Evolutionary conservation across 2,329 filamentous ascomycete species (phyloP).

Genomic region (Lachnellula subtilissima): DNA sequence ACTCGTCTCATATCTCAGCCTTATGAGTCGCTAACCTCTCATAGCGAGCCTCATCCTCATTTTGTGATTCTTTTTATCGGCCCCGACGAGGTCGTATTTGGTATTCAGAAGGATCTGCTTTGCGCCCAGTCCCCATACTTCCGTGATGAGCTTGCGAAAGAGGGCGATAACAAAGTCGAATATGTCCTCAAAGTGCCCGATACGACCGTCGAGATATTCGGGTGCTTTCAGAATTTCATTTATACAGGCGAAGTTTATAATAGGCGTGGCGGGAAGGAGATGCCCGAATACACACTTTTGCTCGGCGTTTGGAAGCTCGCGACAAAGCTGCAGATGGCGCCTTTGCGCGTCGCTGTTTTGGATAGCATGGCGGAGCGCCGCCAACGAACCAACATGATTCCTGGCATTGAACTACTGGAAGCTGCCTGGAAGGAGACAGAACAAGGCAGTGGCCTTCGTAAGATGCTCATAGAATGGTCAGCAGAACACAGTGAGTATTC

Average conservation of each 20-base stretch:
- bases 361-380: constrained; percentile 54
- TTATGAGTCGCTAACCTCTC: not conserved
- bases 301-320: constrained; percentile 29
- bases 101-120: constrained; percentile 29
- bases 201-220: constrained; percentile 23
- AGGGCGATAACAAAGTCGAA: constrained; percentile 18
- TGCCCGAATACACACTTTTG: constrained; percentile 25
- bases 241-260: constrained; percentile 29
- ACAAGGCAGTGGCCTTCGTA: constrained; percentile 54
- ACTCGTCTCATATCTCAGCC: not conserved
- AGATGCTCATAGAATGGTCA: constrained; percentile 56
- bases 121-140: constrained; percentile 28
- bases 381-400: constrained; percentile 49
- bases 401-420: constrained; percentile 53
- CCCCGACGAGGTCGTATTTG: constrained; percentile 26
- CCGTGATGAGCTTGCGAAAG: constrained; percentile 21
- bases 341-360: constrained; percentile 34
- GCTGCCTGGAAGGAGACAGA: constrained; percentile 59
- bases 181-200: constrained; percentile 25
- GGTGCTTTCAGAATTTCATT: constrained; percentile 29
- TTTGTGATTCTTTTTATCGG: constrained; percentile 29
- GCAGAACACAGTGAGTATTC: constrained; percentile 48
- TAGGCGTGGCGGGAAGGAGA: constrained; percentile 14
- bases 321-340: constrained; percentile 25
- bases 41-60: constrained; percentile 25